Percentiles rank a stretch among this genome's conserved stretches.
phyloP scores from a whole-genome alignment of 23 red algal species.

The Pyropia haitanensis region DNA sequence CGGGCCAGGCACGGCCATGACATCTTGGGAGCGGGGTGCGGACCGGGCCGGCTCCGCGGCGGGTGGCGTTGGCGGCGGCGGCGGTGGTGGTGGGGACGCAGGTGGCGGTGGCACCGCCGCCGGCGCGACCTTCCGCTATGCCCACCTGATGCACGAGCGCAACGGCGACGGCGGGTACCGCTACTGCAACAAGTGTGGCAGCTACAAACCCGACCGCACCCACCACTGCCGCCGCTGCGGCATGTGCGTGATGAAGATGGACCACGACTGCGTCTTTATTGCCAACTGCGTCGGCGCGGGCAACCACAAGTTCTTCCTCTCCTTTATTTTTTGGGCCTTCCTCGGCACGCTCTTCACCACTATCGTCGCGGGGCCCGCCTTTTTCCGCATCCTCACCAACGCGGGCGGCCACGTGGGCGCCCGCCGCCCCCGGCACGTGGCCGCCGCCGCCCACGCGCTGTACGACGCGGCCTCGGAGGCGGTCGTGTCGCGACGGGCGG shows the following conservation, averaged over 20 bases:
- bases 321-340: slow-evolving; percentile 71
- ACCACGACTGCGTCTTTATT: slow-evolving; percentile 89
- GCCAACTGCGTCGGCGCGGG: slow-evolving; percentile 64
- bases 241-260: slow-evolving; percentile 91
- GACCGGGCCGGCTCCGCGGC: too few relatives aligned
- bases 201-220: slow-evolving; percentile 83
- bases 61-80: too few relatives aligned
- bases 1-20: too few relatives aligned
- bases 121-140: slow-evolving; percentile 15
- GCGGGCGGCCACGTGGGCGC: slow-evolving; percentile 2
- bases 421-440: too few relatives aligned
- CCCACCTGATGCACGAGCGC: slow-evolving; percentile 57
- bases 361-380: slow-evolving; percentile 31
- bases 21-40: too few relatives aligned
- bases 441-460: too few relatives aligned
- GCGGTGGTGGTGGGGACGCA: too few relatives aligned
- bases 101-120: too few relatives aligned
- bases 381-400: slow-evolving; percentile 30
- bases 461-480: too few relatives aligned
- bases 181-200: slow-evolving; percentile 64
- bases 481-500: too few relatives aligned
- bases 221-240: slow-evolving; percentile 76
- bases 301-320: slow-evolving; percentile 47
- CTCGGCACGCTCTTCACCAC: slow-evolving; percentile 49
- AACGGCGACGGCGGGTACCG: slow-evolving; percentile 55